These are phyloP conservation scores for Lagenaria siceraria DNA, from an alignment of 306 rosid species.

Conservation along the genomic window DNA sequence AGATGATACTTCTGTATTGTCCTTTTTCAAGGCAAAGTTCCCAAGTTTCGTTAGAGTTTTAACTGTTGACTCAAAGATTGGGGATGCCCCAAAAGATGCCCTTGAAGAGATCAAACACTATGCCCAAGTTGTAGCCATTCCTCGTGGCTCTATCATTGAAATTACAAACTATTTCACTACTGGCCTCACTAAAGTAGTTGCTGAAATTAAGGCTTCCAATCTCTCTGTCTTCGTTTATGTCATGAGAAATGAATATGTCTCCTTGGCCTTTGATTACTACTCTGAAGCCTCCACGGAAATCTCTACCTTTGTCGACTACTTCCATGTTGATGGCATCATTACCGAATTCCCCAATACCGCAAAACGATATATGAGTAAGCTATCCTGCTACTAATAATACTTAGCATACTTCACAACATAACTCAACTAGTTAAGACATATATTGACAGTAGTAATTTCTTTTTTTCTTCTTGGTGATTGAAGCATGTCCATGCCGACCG, in stretches of 20 bases:
- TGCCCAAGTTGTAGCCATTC: constrained; percentile 52
- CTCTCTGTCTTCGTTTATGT: constrained; percentile 33
- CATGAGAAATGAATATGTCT: constrained; percentile 50
- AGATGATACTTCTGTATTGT: constrained; percentile 71
- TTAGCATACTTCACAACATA: not conserved
- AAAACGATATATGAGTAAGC: constrained; percentile 51
- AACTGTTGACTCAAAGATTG: not conserved
- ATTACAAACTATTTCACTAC: constrained; percentile 12
- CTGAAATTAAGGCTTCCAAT: constrained; percentile 47
- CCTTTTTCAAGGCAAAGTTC: not conserved
- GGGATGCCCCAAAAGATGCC: constrained; percentile 27
- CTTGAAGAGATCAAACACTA: constrained; percentile 53
- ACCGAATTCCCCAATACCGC: constrained; percentile 76
- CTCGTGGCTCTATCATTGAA: constrained; percentile 13
- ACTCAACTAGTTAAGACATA: not conserved
- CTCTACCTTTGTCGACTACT: constrained; percentile 33
- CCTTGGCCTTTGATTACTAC: constrained; percentile 57
- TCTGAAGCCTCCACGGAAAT: constrained; percentile 56
- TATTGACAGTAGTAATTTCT: not conserved
- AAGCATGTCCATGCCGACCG: constrained; percentile 59
- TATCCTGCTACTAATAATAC: not conserved
- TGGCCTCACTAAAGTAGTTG: constrained; percentile 27
- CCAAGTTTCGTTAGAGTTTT: constrained; percentile 4
- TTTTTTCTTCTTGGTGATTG: not conserved
- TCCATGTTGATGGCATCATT: constrained; percentile 46